These are phyloP conservation scores for Yamadazyma diospyri DNA, from an alignment of 1,139 yeast genomes.

Conservation along the genomic window DNA sequence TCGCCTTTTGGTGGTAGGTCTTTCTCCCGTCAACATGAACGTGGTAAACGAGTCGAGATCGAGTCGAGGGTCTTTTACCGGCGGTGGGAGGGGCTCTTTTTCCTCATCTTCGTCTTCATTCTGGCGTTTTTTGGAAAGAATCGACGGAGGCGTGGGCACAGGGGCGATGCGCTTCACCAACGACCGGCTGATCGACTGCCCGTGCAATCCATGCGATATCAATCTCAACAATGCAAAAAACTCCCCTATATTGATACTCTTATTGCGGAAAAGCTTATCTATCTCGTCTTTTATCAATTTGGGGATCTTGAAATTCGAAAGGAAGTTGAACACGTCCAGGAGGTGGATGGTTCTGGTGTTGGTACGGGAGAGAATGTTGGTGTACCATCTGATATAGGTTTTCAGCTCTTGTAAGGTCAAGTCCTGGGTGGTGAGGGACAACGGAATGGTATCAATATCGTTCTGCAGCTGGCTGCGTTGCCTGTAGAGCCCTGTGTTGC, in stretches of 20 bases:
- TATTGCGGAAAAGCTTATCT: slow-evolving; percentile 43
- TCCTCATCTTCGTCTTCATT: slow-evolving; percentile 40
- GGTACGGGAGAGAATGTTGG: slow-evolving; percentile 59
- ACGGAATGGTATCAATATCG: slow-evolving; percentile 39
- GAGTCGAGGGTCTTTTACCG: slow-evolving; percentile 19
- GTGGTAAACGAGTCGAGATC: slow-evolving; percentile 76
- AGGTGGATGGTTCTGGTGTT: slow-evolving; percentile 55
- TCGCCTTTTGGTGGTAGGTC: slow-evolving; percentile 41
- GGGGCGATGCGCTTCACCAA: slow-evolving; percentile 52
- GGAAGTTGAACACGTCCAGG: slow-evolving; percentile 60
- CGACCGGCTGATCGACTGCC: slow-evolving; percentile 46
- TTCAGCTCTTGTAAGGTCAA: slow-evolving; percentile 62
- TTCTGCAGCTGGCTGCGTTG: slow-evolving; percentile 4
- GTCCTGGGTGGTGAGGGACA: slow-evolving; percentile 60
- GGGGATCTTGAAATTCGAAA: slow-evolving; percentile 57
- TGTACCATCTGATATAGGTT: slow-evolving; percentile 77
- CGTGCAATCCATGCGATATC: slow-evolving; percentile 53
- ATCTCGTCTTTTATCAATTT: slow-evolving; percentile 41
- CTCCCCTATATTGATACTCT: slow-evolving; percentile 66
- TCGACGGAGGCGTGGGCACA: slow-evolving; percentile 67
- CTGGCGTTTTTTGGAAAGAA: slow-evolving; percentile 53
- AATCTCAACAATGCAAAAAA: slow-evolving; percentile 70
- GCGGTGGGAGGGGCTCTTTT: slow-evolving; percentile 3
- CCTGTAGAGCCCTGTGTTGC: background rate
- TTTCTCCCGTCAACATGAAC: slow-evolving; percentile 67